Base-by-base conservation (phyloP, 1,284 basidiomycete genomes). In the Marasmius oreades region DNA sequence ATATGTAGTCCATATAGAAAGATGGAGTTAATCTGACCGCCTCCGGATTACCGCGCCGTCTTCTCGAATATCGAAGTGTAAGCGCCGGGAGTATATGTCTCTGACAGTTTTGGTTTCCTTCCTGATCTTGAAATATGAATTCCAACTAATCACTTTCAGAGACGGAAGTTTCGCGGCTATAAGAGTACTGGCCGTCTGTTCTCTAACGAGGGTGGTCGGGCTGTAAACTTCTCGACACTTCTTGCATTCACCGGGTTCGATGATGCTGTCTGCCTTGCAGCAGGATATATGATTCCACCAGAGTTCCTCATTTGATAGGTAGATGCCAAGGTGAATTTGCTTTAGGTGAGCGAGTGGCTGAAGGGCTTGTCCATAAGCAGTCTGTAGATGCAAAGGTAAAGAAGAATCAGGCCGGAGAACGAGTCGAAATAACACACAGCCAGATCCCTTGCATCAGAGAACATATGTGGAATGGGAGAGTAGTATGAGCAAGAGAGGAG, bases 401-500 rank as follows among this genome's bases (percentile, higher is more conserved):
- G 39, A 42, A 7, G 14, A n/a, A 2, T 42, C 14, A 20, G 16
- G 11, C 28, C 39, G 5, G n/a, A 2, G 34, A 46, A 16, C 37
- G 5, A 26, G 31, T 18, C 5, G 20, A 26, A 39, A 50, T 3
- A 26, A 70, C 82, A 67, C 68, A 88, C 86, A 55, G 78, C 76
- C 55, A 88, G 69, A 16, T 69, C 67, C 48, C 70, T 62, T 6
- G 70, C 72, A 23, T 73, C 70, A 10, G 66, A 53, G 60, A 75
- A 83, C 23, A 74, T 64, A 22, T 80, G 77, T 11, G 82, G 81
- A 54, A 88, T 73, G 0, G 85, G 85, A 2, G 85, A 88, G 66
- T 88, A 85, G 3, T 77, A 60, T n/a, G 76, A 75, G 58, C 75
- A 72, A 10, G 71, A 75, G 26, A 81, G 71, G 43, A 80, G 82